Evolutionary conservation across 306 rosid species (phyloP).

Genomic region (Canavalia ensiformis): DNA sequence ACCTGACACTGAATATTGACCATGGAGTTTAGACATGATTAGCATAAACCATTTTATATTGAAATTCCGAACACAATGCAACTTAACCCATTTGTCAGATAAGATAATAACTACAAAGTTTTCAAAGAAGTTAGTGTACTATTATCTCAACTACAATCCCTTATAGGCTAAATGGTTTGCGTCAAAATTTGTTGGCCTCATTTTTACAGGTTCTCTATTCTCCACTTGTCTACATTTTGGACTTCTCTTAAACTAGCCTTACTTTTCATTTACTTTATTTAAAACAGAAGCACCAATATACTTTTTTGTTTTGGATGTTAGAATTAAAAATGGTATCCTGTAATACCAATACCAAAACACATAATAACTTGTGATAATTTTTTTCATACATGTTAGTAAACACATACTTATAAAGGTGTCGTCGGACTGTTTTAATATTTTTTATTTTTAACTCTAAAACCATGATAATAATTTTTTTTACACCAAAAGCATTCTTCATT

Average conservation of each 20-base stretch:
- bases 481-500: not conserved
- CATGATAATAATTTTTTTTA: slow-evolving; percentile 34
- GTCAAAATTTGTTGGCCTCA: slow-evolving; percentile 34
- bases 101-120: slow-evolving; percentile 10
- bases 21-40: slow-evolving; percentile 6
- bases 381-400: not conserved
- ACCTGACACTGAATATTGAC: not conserved
- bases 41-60: slow-evolving; percentile 16
- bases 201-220: slow-evolving; percentile 35
- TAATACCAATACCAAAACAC: not conserved
- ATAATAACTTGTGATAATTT: not conserved
- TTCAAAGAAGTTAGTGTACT: slow-evolving; percentile 17
- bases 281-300: slow-evolving; percentile 17
- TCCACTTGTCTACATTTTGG: slow-evolving; percentile 32
- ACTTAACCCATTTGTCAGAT: slow-evolving; percentile 34
- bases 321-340: slow-evolving; percentile 21
- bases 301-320: not conserved
- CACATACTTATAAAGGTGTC: not conserved
- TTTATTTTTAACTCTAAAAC: not conserved
- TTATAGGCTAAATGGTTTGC: not conserved
- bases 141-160: slow-evolving; percentile 19
- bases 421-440: not conserved
- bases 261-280: slow-evolving; percentile 8
- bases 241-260: slow-evolving; percentile 25
- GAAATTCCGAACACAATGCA: slow-evolving; percentile 4